These are phyloP conservation scores for Liriodendron chinense DNA, from an alignment of 164 flowering plant species.

Conservation along the genomic window DNA sequence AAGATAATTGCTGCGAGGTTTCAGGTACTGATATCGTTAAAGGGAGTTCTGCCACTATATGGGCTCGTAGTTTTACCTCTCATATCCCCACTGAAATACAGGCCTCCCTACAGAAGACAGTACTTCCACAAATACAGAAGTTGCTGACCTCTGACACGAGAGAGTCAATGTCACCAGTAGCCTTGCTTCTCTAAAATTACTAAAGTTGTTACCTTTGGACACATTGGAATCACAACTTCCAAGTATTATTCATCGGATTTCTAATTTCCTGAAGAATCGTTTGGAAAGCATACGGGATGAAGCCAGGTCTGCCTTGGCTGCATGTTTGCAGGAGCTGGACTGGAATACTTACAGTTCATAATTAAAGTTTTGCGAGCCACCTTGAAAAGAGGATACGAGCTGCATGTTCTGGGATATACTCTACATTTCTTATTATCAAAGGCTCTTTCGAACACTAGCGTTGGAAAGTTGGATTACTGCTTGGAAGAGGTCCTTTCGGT, in stretches of 20 bases:
- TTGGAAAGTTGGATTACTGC: conserved; percentile 72
- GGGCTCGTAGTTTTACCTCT: conserved; percentile 9
- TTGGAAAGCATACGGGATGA: conserved; percentile 82
- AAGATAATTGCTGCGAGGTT: conserved; percentile 14
- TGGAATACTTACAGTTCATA: conserved; percentile 65
- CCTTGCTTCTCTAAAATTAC: conserved; percentile 67
- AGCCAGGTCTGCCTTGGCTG: conserved; percentile 85
- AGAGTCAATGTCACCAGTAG: conserved; percentile 61
- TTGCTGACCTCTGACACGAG: conserved; percentile 57
- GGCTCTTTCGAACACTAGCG: conserved; percentile 27
- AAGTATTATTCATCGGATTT: conserved; percentile 66
- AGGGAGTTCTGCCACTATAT: conserved; percentile 11
- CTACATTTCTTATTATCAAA: conserved; percentile 67
- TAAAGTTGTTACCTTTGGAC: conserved; percentile 77
- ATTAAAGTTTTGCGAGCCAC: conserved; percentile 57
- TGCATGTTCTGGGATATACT: conserved; percentile 88
- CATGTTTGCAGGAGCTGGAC: conserved; percentile 79
- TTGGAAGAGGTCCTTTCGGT: conserved; percentile 69
- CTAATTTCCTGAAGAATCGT: conserved; percentile 73
- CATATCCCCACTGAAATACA: conserved; percentile 35
- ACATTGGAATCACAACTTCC: conserved; percentile 75
- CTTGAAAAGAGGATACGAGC: conserved; percentile 83
- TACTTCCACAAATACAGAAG: conserved; percentile 75
- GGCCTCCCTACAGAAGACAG: conserved; percentile 40
- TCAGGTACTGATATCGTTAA: conserved; percentile 9